Conservation (phyloP, 163 green algal genomes). For the Chlamydomonas reinhardtii region DNA sequence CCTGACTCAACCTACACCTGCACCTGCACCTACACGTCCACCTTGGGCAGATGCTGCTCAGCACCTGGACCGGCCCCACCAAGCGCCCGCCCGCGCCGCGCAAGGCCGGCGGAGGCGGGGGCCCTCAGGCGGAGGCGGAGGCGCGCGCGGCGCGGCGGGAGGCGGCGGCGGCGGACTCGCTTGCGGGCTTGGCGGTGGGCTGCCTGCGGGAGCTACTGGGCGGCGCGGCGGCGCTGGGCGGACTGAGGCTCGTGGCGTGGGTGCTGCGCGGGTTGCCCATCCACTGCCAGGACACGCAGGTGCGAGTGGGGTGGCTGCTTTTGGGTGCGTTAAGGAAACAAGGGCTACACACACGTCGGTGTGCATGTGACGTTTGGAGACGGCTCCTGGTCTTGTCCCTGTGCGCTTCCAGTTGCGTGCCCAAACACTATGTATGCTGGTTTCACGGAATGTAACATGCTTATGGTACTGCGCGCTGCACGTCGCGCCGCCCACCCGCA, state of each 20-base stretch:
- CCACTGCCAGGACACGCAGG: slow-evolving; percentile 41
- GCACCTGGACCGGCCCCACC: slow-evolving; percentile 5
- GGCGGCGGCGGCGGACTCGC: slow-evolving; percentile 28
- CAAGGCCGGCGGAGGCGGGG: not conserved
- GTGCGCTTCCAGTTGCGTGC: too few relatives aligned
- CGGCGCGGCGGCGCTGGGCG: slow-evolving; percentile 5
- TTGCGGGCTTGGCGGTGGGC: slow-evolving; percentile 20
- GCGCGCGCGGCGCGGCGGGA: slow-evolving; percentile 8
- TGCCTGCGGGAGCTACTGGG: slow-evolving; percentile 11
- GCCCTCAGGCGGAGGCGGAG: slow-evolving; percentile 5
- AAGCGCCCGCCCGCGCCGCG: slow-evolving; percentile 5
- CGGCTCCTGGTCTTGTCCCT: too few relatives aligned
- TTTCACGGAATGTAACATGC: too few relatives aligned
- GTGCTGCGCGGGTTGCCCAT: slow-evolving; percentile 36
- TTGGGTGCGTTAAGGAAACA: too few relatives aligned
- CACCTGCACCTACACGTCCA: too few relatives aligned
- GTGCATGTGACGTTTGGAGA: too few relatives aligned
- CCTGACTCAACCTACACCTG: too few relatives aligned
- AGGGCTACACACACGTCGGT: too few relatives aligned
- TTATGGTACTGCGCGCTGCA: too few relatives aligned
- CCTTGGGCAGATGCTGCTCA: not conserved
- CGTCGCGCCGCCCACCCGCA: too few relatives aligned
- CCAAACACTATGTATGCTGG: too few relatives aligned
- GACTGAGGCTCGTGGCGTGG: slow-evolving; percentile 24
- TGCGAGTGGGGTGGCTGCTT: not conserved